Evolutionary conservation across 139 green algal genomes (phyloP), one percentile per base, ranked within the genome.

Genomic region (Auxenochlorella pyrenoidosa): DNA sequence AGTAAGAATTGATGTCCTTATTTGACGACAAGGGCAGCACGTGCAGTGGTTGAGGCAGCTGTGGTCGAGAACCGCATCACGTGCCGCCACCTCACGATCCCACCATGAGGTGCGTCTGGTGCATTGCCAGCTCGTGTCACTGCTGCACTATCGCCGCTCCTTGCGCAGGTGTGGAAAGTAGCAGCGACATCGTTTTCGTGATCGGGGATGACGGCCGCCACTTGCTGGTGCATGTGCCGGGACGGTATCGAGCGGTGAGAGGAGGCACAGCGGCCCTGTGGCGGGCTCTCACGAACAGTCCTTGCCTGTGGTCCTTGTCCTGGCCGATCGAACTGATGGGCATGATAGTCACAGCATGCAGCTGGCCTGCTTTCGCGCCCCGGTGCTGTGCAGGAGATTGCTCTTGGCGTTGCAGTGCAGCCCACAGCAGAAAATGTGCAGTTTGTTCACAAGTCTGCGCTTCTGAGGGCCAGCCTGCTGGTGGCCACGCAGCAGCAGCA

Each of bases 231-330:
- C 59, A 83, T 13, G 84, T 83, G 8, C 84, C 82, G 13, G 84
- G 84, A 32, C 84, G 73, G 15, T 88, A 88, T 41, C 41, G 75
- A 21, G 84, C 59, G 58, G 83, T 87, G 83, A 41, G 70, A 24
- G 22, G 75, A 3, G 38, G 75, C 32, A 63, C 0, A 24, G 21
- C 30, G 15, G n/a, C 34, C 6, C 5, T 6, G 4, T 2, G 32
- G 32, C 32, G 10, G 4, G 30, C 66, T 40, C n/a, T 24, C 16
- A 28, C 18, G 2, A 26, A 28, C 10, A 63, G 54, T 13, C 16
- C 54, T 63, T 54, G 63, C 26, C 22, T 6, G 63, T 15, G 32
- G 15, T 30, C 3, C 54, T 13, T 63, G 2, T 63, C 18, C 54
- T 63, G 54, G 10, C 16, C 12, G 54, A 24, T 28, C 13, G 16